Evolutionary conservation across 2,329 filamentous ascomycete species (phyloP), one percentile per base, ranked within the genome.

Genomic region (Thielaviopsis populi): DNA sequence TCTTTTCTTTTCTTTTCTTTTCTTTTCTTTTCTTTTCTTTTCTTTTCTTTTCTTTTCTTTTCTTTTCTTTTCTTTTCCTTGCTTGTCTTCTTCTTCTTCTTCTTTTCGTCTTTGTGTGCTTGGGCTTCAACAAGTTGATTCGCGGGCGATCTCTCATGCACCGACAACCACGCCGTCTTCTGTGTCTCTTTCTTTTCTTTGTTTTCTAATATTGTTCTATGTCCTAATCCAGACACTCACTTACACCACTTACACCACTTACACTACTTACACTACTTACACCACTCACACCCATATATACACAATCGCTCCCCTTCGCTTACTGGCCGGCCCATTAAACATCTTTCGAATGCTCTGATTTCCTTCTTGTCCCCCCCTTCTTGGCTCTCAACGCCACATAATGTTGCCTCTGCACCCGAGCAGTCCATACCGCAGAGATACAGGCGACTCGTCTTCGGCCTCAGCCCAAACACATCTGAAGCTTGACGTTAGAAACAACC

Each of bases 11-110:
- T 30, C 19, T 37, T 33, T 27, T 46, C 61, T 67, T 65, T n/a
- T n/a, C n/a, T n/a, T n/a, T n/a, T n/a, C n/a, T n/a, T n/a, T n/a
- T n/a, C n/a, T n/a, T n/a, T n/a, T n/a, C n/a, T n/a, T n/a, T n/a
- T n/a, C n/a, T n/a, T n/a, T n/a, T n/a, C n/a, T n/a, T 40, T 65
- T 65, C 59, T 63, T 64, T 60, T 63, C 41, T 46, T 50, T 42
- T 61, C 58, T 63, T 58, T 63, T 50, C 59, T 50, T 41, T 22
- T 48, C 59, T 40, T 62, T 54, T 64, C 37, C 37, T 66, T 53
- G 40, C 65, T 64, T 59, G 33, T 56, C 56, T 61, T 64, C 58
- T 59, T 62, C 40, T 33, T 11, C 22, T 54, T 62, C 56, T 58
- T 50, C 22, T 59, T n/a, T n/a, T n/a, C n/a, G n/a, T n/a, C n/a